Percentiles rank a stretch among this genome's conserved stretches.
These are phyloP conservation scores for Aspergillus sp. DNA, from an alignment of 2,329 filamentous ascomycete species.

Conservation along the genomic window DNA sequence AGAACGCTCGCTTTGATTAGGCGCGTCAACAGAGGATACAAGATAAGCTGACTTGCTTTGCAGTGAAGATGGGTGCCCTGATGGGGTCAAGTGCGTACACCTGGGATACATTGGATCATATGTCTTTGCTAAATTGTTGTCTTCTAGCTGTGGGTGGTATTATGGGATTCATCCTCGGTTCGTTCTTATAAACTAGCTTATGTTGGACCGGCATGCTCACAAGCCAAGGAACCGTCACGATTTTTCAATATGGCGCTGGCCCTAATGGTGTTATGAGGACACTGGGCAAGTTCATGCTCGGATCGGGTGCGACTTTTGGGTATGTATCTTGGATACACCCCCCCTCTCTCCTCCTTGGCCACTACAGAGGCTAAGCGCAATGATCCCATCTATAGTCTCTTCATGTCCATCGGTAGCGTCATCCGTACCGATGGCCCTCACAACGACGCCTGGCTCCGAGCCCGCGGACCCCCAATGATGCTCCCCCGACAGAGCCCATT, in stretches of 20 bases:
- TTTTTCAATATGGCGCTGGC: slow-evolving; percentile 89
- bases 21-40: too few species aligned
- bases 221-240: slow-evolving; percentile 70
- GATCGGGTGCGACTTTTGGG: slow-evolving; percentile 93
- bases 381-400: slow-evolving; percentile 53
- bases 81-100: slow-evolving; percentile 85
- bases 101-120: slow-evolving; percentile 4
- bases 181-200: slow-evolving; percentile 13
- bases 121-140: slow-evolving; percentile 12
- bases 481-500: slow-evolving; percentile 40
- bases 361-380: neutral
- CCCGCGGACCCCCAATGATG: slow-evolving; percentile 67
- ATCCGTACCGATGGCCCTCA: slow-evolving; percentile 85
- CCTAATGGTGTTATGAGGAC: slow-evolving; percentile 90
- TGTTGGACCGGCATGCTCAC: slow-evolving; percentile 1
- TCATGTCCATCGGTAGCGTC: slow-evolving; percentile 97
- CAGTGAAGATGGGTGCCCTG: slow-evolving; percentile 97
- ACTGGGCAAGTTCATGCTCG: slow-evolving; percentile 92
- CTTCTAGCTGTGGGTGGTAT: slow-evolving; percentile 78
- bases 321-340: slow-evolving; percentile 39
- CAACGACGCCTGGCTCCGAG: slow-evolving; percentile 65
- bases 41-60: slow-evolving; percentile 22
- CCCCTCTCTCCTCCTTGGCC: too few species aligned
- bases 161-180: slow-evolving; percentile 97
- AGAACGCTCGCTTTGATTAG: slow-evolving; percentile 14